Evolutionary conservation across 2,329 filamentous ascomycete genomes (phyloP).

Genomic region (Phaeosphaeriaceae sp.): DNA sequence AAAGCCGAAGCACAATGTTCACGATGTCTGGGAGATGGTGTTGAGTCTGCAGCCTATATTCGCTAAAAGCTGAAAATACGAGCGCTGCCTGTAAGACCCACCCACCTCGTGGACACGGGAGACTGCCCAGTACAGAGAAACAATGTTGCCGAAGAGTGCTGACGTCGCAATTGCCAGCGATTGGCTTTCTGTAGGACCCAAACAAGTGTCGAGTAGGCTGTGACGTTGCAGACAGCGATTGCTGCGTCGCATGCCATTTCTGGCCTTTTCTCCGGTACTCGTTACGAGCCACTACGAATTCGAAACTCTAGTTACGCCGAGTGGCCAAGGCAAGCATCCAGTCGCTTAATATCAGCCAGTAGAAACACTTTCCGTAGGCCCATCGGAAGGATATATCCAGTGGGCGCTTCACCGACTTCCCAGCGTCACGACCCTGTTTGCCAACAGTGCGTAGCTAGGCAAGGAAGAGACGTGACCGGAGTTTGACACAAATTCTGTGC

Average conservation of each 20-base stretch:
- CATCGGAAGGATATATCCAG: slow-evolving; percentile 12
- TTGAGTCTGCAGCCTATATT: too few species aligned
- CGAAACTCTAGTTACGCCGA: slow-evolving; percentile 5
- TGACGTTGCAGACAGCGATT: slow-evolving; percentile 3
- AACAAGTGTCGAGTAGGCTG: slow-evolving; percentile 2
- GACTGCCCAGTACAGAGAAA: too few species aligned
- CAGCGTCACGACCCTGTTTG: slow-evolving; percentile 7
- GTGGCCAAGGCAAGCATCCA: not conserved
- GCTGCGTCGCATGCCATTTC: slow-evolving; percentile 1
- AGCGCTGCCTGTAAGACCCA: too few species aligned
- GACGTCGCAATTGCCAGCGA: too few species aligned
- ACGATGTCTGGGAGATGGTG: too few species aligned
- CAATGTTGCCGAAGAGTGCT: too few species aligned
- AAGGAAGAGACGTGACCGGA: slow-evolving; percentile 15
- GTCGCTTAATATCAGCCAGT: slow-evolving; percentile 4
- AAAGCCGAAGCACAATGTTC: too few species aligned
- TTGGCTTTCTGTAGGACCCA: not conserved
- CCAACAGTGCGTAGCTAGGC: slow-evolving; percentile 3
- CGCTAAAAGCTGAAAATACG: too few species aligned
- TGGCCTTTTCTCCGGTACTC: slow-evolving; percentile 1
- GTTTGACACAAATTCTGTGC: slow-evolving; percentile 21
- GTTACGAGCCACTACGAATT: slow-evolving; percentile 3
- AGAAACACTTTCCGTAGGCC: not conserved
- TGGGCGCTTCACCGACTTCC: slow-evolving; percentile 8
- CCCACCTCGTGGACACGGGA: too few species aligned